A percentile compares a stretch with the other conserved stretches of the same genome.
Conservation (phyloP, 352 stramenopile species). For the Phytophthora citricola region DNA sequence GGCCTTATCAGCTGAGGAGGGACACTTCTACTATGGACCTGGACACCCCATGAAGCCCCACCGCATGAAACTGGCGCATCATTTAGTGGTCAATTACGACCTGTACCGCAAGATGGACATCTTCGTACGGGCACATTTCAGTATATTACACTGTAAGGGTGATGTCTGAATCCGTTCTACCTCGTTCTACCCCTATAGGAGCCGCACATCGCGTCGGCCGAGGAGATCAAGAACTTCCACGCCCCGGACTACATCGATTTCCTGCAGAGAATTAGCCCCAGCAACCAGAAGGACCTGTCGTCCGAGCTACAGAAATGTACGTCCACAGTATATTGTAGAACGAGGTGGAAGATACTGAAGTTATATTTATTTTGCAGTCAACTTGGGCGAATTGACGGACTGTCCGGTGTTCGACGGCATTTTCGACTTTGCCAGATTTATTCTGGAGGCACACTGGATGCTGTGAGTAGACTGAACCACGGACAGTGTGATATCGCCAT, state of each 20-base stretch:
- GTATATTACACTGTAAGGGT: background rate
- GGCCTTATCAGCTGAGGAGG: constrained; percentile 89
- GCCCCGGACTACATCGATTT: constrained; percentile 99
- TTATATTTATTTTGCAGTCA: constrained; percentile 71
- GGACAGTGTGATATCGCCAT: constrained; percentile 96
- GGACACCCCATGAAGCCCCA: constrained; percentile 98
- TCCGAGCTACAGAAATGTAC: constrained; percentile 82
- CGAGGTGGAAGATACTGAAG: background rate
- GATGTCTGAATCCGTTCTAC: background rate
- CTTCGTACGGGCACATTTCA: constrained; percentile 77
- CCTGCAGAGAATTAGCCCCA: constrained; percentile 94
- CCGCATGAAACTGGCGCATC: constrained; percentile 97
- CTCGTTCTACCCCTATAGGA: constrained; percentile 44
- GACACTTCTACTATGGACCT: constrained; percentile 97
- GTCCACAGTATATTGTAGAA: background rate
- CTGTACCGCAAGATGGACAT: constrained; percentile 99
- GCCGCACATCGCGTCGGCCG: constrained; percentile 77
- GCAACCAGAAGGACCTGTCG: constrained; percentile 91
- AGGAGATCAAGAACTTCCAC: constrained; percentile 98
- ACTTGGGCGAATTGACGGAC: constrained; percentile 97
- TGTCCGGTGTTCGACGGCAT: constrained; percentile 99
- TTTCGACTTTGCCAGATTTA: constrained; percentile 99
- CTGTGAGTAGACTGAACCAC: constrained; percentile 97
- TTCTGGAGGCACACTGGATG: constrained; percentile 96
- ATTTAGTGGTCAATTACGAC: constrained; percentile 98